phyloP scores from a whole-genome alignment of 192 early-diverging fungal genomes.

The Kickxella alabastrina region DNA sequence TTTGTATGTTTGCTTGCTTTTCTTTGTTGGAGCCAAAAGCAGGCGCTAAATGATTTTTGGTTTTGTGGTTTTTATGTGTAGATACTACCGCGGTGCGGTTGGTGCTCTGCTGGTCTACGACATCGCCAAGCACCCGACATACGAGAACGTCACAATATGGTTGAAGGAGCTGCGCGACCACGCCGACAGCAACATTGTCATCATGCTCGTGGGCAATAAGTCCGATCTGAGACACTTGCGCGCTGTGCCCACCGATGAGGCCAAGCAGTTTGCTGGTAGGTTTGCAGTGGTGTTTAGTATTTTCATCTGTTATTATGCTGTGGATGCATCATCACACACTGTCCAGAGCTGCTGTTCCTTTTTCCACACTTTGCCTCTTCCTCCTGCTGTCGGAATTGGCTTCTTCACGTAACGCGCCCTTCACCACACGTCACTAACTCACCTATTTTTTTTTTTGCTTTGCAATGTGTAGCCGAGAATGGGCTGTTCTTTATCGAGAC shows the following conservation, averaged over 20 bases:
- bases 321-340: no score
- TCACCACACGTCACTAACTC: neutral
- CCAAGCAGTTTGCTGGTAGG: slow-evolving; percentile 89
- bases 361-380: neutral
- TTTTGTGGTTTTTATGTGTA: slow-evolving; percentile 32
- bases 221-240: slow-evolving; percentile 94
- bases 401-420: no score
- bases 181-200: slow-evolving; percentile 96
- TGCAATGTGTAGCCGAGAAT: slow-evolving; percentile 66
- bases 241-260: slow-evolving; percentile 96
- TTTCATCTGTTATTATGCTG: no score
- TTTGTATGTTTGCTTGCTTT: no score
- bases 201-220: slow-evolving; percentile 99
- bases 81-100: slow-evolving; percentile 95
- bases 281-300: neutral
- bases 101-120: slow-evolving; percentile 97
- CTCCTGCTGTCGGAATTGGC: neutral
- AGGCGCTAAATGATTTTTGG: neutral
- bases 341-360: no score
- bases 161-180: slow-evolving; percentile 97
- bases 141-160: slow-evolving; percentile 96
- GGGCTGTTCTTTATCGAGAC: slow-evolving; percentile 97
- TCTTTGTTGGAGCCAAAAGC: no score
- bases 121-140: slow-evolving; percentile 93
- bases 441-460: slow-evolving; percentile 1